Percentiles rank a stretch among this genome's conserved stretches.
phyloP scores from a whole-genome alignment of 202 grass and related monocot genomes.

The Eragrostis tef region DNA sequence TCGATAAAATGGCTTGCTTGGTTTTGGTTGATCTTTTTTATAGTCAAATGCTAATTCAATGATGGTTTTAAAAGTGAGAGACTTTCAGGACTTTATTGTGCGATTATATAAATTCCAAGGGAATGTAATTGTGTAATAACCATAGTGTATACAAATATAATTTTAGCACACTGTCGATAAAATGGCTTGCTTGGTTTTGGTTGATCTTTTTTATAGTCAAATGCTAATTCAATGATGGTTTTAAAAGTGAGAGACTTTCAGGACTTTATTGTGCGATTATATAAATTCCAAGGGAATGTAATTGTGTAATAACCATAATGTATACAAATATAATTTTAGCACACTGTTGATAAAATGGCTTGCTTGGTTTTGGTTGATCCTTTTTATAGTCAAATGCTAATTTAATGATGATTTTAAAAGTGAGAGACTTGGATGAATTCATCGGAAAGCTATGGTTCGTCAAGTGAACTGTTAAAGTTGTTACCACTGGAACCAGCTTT shows the following conservation, averaged over 20 bases:
- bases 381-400: neutral
- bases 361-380: neutral
- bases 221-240: neutral
- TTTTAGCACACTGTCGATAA: neutral
- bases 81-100: neutral
- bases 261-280: neutral
- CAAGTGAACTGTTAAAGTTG: slow-evolving; percentile 27
- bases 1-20: neutral
- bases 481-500: too few relatives aligned
- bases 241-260: neutral
- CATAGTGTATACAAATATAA: neutral
- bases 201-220: neutral
- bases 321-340: neutral
- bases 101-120: neutral
- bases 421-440: neutral
- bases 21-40: neutral
- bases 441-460: neutral
- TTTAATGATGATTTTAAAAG: neutral
- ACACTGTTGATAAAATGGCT: neutral
- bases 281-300: neutral
- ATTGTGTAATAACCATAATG: neutral
- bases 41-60: neutral
- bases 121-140: neutral
- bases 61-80: neutral
- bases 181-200: neutral